Evolutionary conservation across 148 eudicot genomes (phyloP), one percentile per base, ranked within the genome.

Genomic region (Rhododendron griersonianum): DNA sequence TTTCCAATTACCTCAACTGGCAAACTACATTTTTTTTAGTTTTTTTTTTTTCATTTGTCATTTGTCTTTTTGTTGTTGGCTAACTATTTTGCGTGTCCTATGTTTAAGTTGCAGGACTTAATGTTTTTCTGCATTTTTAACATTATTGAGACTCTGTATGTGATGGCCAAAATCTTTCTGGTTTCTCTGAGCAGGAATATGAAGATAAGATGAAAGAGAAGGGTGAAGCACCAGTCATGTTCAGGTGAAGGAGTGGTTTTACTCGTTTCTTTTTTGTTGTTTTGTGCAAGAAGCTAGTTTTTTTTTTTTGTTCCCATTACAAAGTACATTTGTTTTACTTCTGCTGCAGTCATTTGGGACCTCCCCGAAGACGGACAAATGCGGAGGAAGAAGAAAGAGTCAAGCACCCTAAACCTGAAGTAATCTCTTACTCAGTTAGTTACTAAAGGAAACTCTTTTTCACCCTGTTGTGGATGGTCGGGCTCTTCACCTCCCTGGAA

Each of bases 211-310:
- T 92, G 94, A 89, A 90, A 89, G 99, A 96, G 85, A 96, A 94
- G 89, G 99, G 99, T 61, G 99, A 95, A 93, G 88, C 94, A 71
- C 98, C 99, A 73, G 98, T 95, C 86, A 96, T 96, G 99, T 96
- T 95, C 92, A 96, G 99, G 99, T 96, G 84, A 78, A 78, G 83
- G 84, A 61, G 77, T 37, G 81, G 15, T n/a, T 61, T 75, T 59
- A 7, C 30, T 55, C 0, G 50, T 47, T 90, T 80, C 57, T 6
- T 45, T 14, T 41, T 30, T 39, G 57, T 53, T 85, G 80, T 35
- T 79, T 85, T 55, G 59, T 50, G 57, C 67, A 57, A 85, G 39
- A 39, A 41, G 69, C 55, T 14, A 13, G 19, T 55, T 61, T 16
- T 55, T 55, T 15, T 55, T 55, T 78, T 73, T 13, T 77, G 45